Conservation (phyloP, 345 rosid genomes). For the Ricinus communis region DNA sequence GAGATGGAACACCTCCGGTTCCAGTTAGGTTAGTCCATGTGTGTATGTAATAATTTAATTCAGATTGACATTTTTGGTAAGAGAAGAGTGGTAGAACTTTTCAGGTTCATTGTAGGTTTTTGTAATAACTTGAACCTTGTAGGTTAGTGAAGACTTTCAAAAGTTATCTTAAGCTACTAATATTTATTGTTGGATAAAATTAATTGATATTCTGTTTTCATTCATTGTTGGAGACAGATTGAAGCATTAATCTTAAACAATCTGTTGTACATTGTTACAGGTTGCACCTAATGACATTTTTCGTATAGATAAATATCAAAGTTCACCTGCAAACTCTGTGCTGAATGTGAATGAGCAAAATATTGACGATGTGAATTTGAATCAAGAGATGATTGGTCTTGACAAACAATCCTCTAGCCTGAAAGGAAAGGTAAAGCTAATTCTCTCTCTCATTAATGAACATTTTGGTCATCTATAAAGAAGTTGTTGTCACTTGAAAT, state of each 20-base stretch:
- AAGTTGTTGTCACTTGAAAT: constrained; percentile 19
- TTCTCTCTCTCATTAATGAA: constrained; percentile 8
- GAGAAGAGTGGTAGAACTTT: no score
- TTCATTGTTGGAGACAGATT: not conserved
- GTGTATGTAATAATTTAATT: no score
- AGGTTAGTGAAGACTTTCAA: not conserved
- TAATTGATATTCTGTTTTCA: constrained; percentile 7
- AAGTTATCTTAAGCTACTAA: not conserved
- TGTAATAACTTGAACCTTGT: not conserved
- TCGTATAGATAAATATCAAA: constrained; percentile 61
- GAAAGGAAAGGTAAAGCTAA: constrained; percentile 53
- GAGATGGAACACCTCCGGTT: no score
- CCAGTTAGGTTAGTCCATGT: no score
- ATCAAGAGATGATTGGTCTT: constrained; percentile 40
- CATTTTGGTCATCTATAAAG: not conserved
- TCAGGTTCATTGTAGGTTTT: not conserved
- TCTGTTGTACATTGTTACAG: constrained; percentile 42
- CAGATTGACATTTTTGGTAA: no score
- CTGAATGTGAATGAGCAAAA: constrained; percentile 38
- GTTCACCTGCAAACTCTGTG: constrained; percentile 32
- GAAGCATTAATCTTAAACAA: constrained; percentile 12
- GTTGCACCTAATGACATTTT: constrained; percentile 76
- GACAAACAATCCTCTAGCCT: constrained; percentile 37
- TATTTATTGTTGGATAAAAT: not conserved
- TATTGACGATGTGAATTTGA: constrained; percentile 44